A percentile compares a stretch with the other conserved stretches of the same genome.
Evolutionary conservation across 345 rosid species (phyloP).

Genomic region (Eucalyptus regnans): DNA sequence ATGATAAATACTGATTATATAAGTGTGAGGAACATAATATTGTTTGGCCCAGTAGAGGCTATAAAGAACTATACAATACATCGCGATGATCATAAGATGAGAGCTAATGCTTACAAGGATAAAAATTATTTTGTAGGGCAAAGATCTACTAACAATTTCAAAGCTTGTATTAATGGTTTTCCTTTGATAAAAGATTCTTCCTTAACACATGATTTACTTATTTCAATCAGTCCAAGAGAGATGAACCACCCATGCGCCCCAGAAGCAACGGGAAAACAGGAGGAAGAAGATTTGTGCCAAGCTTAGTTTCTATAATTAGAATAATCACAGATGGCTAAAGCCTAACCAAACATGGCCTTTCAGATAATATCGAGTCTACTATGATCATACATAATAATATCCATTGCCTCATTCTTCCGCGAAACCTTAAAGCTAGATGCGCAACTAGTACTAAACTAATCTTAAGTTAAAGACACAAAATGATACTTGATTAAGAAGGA

Average conservation of each 20-base stretch:
- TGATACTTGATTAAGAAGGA: neutral
- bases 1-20: neutral
- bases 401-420: neutral
- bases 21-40: neutral
- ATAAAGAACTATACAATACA: neutral
- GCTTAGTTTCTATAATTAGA: neutral
- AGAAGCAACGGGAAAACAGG: neutral
- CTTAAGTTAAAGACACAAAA: neutral
- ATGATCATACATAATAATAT: neutral
- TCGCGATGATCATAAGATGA: neutral
- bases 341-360: neutral
- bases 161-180: neutral
- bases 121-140: slow-evolving; percentile 21
- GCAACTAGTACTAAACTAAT: neutral
- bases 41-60: neutral
- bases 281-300: neutral
- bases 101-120: slow-evolving; percentile 5
- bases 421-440: neutral
- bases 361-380: neutral
- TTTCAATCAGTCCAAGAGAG: slow-evolving; percentile 7
- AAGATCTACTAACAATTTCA: neutral
- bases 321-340: neutral
- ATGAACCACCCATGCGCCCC: neutral
- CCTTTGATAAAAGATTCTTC: neutral
- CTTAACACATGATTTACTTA: neutral